Percentiles rank a stretch among this genome's conserved stretches.
Evolutionary conservation across 2,329 filamentous ascomycete genomes (phyloP).

Genomic region (Mollisiaceae sp.): DNA sequence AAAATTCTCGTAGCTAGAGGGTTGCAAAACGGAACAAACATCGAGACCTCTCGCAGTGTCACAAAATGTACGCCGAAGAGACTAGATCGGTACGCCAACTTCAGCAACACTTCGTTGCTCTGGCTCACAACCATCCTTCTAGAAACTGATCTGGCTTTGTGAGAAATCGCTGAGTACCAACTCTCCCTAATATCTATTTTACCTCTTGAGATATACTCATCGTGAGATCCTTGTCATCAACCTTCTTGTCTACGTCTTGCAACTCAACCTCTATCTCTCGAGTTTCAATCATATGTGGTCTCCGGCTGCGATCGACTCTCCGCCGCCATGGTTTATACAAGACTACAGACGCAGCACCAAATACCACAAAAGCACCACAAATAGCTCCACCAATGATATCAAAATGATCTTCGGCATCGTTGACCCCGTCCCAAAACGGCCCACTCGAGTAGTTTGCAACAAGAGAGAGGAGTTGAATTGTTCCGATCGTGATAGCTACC

Average conservation of each 20-base stretch:
- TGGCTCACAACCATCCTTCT: too few relatives aligned
- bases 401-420: constrained; percentile 76
- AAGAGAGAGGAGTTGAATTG: constrained; percentile 82
- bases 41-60: background rate
- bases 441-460: constrained; percentile 77
- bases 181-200: background rate
- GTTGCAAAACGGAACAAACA: background rate
- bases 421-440: constrained; percentile 89
- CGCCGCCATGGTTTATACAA: constrained; percentile 82
- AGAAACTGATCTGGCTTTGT: too few relatives aligned
- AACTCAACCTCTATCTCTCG: constrained; percentile 8
- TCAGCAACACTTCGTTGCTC: background rate
- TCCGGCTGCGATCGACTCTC: constrained; percentile 49
- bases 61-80: background rate
- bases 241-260: constrained; percentile 10
- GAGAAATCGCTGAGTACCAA: background rate
- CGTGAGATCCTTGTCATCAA: constrained; percentile 4
- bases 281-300: constrained; percentile 8
- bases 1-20: background rate
- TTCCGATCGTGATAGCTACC: constrained; percentile 69
- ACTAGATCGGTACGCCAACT: background rate
- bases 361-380: constrained; percentile 81
- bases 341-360: constrained; percentile 66
- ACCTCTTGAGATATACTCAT: background rate
- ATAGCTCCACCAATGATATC: constrained; percentile 87